Percentiles rank a stretch among this genome's conserved stretches.
These are phyloP conservation scores for Vitrella brassicaformis DNA, from an alignment of 73 alveolate species.

Conservation along the genomic window DNA sequence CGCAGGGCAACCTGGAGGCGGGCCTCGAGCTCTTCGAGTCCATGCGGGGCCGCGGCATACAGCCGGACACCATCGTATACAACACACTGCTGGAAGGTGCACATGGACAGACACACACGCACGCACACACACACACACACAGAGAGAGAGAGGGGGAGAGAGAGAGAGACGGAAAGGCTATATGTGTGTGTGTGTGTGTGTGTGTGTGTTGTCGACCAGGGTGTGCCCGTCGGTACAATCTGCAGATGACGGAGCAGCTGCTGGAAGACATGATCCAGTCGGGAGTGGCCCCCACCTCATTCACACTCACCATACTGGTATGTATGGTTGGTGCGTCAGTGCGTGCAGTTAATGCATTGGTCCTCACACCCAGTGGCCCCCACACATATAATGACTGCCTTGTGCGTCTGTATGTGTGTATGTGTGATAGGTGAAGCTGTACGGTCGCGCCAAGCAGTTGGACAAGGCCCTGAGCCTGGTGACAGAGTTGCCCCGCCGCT, in stretches of 20 bases:
- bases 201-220: too few relatives aligned
- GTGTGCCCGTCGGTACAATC: constrained; percentile 69
- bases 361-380: too few relatives aligned
- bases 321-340: too few relatives aligned
- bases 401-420: too few relatives aligned
- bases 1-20: constrained; percentile 52
- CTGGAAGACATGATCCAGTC: constrained; percentile 55
- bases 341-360: too few relatives aligned
- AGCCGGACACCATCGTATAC: constrained; percentile 75
- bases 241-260: constrained; percentile 67
- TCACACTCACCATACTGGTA: constrained; percentile 70
- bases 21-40: constrained; percentile 58
- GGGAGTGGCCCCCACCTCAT: constrained; percentile 65
- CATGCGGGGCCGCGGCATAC: constrained; percentile 43
- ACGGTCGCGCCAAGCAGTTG: constrained; percentile 66
- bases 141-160: too few relatives aligned
- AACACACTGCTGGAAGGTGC: constrained; percentile 68
- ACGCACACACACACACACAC: too few relatives aligned
- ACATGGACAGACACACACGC: too few relatives aligned
- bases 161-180: too few relatives aligned
- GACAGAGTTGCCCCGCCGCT: constrained; percentile 78
- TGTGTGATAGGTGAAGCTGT: too few relatives aligned
- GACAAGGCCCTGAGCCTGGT: constrained; percentile 60
- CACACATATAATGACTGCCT: too few relatives aligned
- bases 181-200: too few relatives aligned